Evolutionary conservation across 257 asterid genomes (phyloP).

Genomic region (Fraxinus pennsylvanica): DNA sequence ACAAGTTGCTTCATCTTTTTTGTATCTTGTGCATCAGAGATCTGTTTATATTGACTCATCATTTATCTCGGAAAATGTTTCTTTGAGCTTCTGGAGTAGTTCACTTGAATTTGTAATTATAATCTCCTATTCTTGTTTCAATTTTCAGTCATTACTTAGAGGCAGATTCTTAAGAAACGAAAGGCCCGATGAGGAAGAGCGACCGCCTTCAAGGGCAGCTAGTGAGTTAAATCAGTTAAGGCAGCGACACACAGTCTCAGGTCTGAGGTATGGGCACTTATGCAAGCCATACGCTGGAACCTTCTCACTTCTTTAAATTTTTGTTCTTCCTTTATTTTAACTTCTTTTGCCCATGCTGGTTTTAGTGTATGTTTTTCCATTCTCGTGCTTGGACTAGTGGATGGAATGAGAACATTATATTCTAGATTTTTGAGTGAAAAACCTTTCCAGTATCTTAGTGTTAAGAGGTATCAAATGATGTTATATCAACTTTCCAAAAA

Average conservation of each 20-base stretch:
- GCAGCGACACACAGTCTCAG: slow-evolving; percentile 68
- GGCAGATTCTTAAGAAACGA: slow-evolving; percentile 70
- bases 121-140: not conserved
- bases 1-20: not conserved
- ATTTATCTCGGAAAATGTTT: not conserved
- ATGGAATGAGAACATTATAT: slow-evolving; percentile 10
- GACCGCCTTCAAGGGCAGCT: slow-evolving; percentile 60
- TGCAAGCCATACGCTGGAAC: slow-evolving; percentile 21
- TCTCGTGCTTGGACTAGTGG: slow-evolving; percentile 6
- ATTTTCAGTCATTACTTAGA: slow-evolving; percentile 62
- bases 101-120: slow-evolving; percentile 3
- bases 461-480: slow-evolving; percentile 1
- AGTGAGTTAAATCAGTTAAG: slow-evolving; percentile 60
- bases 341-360: slow-evolving; percentile 2
- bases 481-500: not conserved
- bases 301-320: not conserved
- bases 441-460: not conserved
- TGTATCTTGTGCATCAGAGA: not conserved
- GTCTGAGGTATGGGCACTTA: slow-evolving; percentile 45
- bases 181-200: slow-evolving; percentile 58
- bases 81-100: not conserved
- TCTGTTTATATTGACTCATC: not conserved
- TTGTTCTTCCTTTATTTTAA: not conserved
- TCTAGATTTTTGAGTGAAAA: slow-evolving; percentile 8
- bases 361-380: slow-evolving; percentile 6